A percentile compares a stretch with the other conserved stretches of the same genome.
Evolutionary conservation across 768 basidiomycete genomes (phyloP).

Genomic region (Cystobasidium ongulense): DNA sequence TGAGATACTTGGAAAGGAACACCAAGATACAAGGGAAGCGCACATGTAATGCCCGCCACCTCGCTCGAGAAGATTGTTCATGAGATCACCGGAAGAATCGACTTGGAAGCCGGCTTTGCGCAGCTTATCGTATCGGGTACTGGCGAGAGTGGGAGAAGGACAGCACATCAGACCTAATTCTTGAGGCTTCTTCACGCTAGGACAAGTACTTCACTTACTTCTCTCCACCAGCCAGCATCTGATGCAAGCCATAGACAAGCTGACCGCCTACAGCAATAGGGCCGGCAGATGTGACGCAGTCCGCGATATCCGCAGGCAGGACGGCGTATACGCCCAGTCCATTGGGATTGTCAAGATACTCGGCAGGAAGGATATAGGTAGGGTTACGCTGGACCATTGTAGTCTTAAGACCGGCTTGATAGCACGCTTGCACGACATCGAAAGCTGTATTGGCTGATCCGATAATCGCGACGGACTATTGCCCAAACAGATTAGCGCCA

Average conservation of each 20-base stretch:
- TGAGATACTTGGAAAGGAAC: neutral
- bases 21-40: neutral
- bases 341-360: neutral
- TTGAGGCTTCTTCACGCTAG: neutral
- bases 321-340: neutral
- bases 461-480: neutral
- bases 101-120: neutral
- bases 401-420: neutral
- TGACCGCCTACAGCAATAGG: neutral
- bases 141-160: neutral
- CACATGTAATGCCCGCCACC: neutral
- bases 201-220: neutral
- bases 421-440: neutral
- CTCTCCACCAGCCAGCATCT: neutral
- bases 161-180: too few species aligned
- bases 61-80: neutral
- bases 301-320: neutral
- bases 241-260: neutral
- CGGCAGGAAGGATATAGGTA: neutral
- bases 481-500: too few species aligned
- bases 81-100: neutral
- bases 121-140: neutral
- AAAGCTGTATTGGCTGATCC: constrained; percentile 7
- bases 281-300: neutral
- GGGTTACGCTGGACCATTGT: neutral